Evolutionary conservation across 1,284 basidiomycete species (phyloP).

Genomic region (Gymnopus androsaceus): DNA sequence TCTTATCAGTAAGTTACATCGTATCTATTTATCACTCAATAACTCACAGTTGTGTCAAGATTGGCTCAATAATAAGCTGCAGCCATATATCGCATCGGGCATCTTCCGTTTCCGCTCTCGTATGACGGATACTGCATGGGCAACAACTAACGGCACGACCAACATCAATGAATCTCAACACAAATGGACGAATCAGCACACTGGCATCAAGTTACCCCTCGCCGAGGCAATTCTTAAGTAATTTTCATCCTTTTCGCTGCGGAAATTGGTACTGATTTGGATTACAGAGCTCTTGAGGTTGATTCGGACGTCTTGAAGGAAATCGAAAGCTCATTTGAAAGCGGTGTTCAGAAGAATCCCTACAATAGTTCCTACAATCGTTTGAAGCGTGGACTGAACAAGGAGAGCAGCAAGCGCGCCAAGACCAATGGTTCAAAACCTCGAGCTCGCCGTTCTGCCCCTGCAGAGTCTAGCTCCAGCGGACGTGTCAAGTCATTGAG

Average conservation of each 20-base stretch:
- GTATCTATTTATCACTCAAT: not conserved
- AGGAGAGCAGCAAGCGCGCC: not conserved
- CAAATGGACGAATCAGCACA: not conserved
- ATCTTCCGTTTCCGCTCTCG: not conserved
- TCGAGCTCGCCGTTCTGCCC: not conserved
- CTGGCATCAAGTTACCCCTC: not conserved
- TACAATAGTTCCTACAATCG: not conserved
- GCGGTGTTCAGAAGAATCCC: not conserved
- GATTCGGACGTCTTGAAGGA: not conserved
- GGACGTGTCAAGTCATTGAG: not conserved
- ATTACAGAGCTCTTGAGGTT: not conserved
- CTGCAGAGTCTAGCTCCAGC: not conserved
- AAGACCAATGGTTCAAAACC: not conserved
- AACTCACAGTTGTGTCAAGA: not conserved
- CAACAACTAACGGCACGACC: not conserved
- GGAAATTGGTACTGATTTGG: not conserved
- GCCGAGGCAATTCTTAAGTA: not conserved
- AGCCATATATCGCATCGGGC: slow-evolving; percentile 1
- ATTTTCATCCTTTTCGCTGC: not conserved
- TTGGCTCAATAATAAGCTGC: slow-evolving; percentile 2
- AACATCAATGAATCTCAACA: slow-evolving; percentile 3
- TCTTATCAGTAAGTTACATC: not conserved
- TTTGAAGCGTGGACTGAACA: not conserved
- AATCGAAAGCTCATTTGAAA: not conserved
- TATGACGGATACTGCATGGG: not conserved